A percentile compares a stretch with the other conserved stretches of the same genome.
These are phyloP conservation scores for Boletellus sp. DNA, from an alignment of 1,284 basidiomycete species.

Conservation along the genomic window DNA sequence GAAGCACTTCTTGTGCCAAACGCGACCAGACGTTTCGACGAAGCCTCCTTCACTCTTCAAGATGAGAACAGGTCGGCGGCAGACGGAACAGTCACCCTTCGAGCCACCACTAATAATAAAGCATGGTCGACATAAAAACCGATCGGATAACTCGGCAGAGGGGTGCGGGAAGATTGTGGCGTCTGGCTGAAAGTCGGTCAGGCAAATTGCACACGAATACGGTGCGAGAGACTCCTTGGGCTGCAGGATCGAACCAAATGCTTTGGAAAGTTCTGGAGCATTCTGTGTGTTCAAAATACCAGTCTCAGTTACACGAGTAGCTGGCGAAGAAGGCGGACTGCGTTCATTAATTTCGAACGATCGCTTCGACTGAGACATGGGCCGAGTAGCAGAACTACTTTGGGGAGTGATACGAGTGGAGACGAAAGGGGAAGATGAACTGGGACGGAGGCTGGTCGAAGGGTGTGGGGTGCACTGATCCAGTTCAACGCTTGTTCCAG, in stretches of 20 bases:
- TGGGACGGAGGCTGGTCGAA: slow-evolving; percentile 43
- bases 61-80: slow-evolving; percentile 63
- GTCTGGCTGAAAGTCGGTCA: slow-evolving; percentile 65
- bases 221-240: slow-evolving; percentile 65
- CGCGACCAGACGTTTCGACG: slow-evolving; percentile 60
- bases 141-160: slow-evolving; percentile 37
- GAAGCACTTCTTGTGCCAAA: slow-evolving; percentile 81
- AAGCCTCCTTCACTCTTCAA: slow-evolving; percentile 74
- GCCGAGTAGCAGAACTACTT: slow-evolving; percentile 50
- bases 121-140: slow-evolving; percentile 70
- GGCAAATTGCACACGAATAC: slow-evolving; percentile 66
- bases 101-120: slow-evolving; percentile 69
- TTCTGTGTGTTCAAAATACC: slow-evolving; percentile 62
- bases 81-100: slow-evolving; percentile 65
- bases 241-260: slow-evolving; percentile 77
- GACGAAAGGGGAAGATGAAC: slow-evolving; percentile 38
- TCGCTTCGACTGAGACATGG: slow-evolving; percentile 56
- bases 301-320: slow-evolving; percentile 34
- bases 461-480: slow-evolving; percentile 18
- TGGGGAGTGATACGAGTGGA: slow-evolving; percentile 53
- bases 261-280: slow-evolving; percentile 66
- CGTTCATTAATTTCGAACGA: slow-evolving; percentile 27
- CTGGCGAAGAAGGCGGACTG: slow-evolving; percentile 36
- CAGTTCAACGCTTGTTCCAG: slow-evolving; percentile 5
- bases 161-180: slow-evolving; percentile 81